Conservation (phyloP, 176 grass and related monocot genomes). For the Rhynchospora pubera region DNA sequence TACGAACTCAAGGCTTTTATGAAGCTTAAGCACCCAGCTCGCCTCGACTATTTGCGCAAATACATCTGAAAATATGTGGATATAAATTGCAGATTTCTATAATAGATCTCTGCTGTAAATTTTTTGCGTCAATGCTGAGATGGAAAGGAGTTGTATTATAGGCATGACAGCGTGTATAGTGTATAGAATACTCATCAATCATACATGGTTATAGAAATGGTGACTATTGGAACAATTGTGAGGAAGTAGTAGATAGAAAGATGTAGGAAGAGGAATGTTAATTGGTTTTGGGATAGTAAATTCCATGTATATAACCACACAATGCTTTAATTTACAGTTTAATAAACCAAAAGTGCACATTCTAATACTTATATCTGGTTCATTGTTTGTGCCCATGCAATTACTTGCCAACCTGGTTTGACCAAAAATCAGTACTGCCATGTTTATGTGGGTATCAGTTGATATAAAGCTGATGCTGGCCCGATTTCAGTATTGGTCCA, state of each 20-base stretch:
- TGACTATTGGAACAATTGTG: background rate
- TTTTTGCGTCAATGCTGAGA: background rate
- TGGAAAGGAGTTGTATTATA: background rate
- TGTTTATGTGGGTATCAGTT: background rate
- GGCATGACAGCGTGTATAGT: background rate
- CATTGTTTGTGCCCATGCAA: background rate
- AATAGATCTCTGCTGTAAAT: background rate
- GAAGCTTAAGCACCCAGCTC: conserved; percentile 87
- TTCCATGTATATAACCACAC: background rate
- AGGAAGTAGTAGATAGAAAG: background rate
- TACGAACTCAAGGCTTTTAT: conserved; percentile 92
- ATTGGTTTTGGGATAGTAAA: conserved; percentile 5
- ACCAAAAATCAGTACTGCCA: background rate
- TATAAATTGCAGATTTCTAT: background rate
- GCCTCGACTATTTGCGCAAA: conserved; percentile 75
- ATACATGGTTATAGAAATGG: background rate
- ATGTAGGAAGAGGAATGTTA: background rate
- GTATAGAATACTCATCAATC: background rate
- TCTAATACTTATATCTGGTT: background rate
- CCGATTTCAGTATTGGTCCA: too few species aligned
- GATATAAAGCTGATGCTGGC: too few species aligned
- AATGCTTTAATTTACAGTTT: background rate
- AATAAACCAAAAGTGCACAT: background rate
- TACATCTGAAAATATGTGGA: conserved; percentile 46
- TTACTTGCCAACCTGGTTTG: background rate